phyloP scores from a whole-genome alignment of 768 basidiomycete species.

The Crepidotus variabilis region DNA sequence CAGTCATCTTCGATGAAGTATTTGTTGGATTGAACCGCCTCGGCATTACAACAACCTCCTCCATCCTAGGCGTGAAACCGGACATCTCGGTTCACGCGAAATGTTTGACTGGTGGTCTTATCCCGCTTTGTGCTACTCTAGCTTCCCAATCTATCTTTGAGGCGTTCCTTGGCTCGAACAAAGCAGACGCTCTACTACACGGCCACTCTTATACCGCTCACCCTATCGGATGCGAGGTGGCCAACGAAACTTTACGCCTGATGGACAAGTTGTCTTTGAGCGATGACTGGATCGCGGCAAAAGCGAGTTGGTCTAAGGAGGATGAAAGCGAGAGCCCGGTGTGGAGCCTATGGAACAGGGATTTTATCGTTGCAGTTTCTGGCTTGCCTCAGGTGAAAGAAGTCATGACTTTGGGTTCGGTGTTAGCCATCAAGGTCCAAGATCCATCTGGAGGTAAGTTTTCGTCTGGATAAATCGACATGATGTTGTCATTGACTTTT shows the following conservation, averaged over 20 bases:
- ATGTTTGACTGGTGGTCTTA: conserved; percentile 86
- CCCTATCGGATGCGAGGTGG: conserved; percentile 89
- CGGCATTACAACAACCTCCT: conserved; percentile 60
- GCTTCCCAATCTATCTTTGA: conserved; percentile 77
- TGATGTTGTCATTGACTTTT: background rate
- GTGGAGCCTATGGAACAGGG: conserved; percentile 89
- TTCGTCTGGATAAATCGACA: background rate
- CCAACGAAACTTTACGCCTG: conserved; percentile 71
- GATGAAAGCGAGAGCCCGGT: conserved; percentile 27
- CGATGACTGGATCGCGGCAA: conserved; percentile 58
- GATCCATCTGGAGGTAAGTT: conserved; percentile 51
- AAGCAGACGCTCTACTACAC: conserved; percentile 85
- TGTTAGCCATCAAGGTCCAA: conserved; percentile 74
- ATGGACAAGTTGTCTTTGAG: conserved; percentile 48
- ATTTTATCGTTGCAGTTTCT: conserved; percentile 66
- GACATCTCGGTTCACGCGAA: conserved; percentile 94
- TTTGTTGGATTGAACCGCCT: conserved; percentile 91
- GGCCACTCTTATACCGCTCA: conserved; percentile 97
- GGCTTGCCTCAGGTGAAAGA: conserved; percentile 54
- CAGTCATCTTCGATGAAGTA: conserved; percentile 95
- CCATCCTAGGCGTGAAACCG: conserved; percentile 69
- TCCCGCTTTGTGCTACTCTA: conserved; percentile 84
- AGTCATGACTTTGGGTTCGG: conserved; percentile 84
- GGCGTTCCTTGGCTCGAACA: conserved; percentile 71
- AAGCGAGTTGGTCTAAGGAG: conserved; percentile 48